These are phyloP conservation scores for Eimeria sp. DNA, from an alignment of 169 alveolate species.

Conservation along the genomic window DNA sequence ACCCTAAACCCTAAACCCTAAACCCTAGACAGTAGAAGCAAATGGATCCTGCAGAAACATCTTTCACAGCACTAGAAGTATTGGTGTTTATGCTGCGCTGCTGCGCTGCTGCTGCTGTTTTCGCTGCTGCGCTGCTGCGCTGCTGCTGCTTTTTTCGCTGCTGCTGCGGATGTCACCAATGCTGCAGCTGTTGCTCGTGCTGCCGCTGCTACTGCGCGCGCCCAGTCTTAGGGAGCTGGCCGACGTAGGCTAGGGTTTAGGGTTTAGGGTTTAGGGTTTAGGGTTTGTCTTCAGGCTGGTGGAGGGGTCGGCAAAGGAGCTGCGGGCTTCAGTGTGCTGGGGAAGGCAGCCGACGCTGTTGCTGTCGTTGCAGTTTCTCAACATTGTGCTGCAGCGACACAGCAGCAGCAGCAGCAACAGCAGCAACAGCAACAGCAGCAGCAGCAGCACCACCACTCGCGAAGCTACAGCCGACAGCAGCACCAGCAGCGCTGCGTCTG, in stretches of 20 bases:
- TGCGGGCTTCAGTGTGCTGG: conserved; percentile 19
- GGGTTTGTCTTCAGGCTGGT: conserved; percentile 4
- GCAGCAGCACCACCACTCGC: not conserved
- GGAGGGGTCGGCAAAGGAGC: conserved; percentile 16
- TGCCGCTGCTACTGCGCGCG: not conserved
- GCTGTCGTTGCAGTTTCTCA: conserved; percentile 15
- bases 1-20: no score
- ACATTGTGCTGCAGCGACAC: conserved; percentile 28
- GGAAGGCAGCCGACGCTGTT: conserved; percentile 20
- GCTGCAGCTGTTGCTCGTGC: conserved; percentile 4
- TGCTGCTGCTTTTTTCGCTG: not conserved
- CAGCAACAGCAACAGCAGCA: not conserved
- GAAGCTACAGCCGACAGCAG: not conserved
- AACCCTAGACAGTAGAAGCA: not conserved
- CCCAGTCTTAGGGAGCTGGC: no score
- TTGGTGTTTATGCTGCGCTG: not conserved
- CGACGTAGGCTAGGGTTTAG: not conserved
- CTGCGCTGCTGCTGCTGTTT: no score
- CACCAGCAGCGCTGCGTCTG: conserved; percentile 7
- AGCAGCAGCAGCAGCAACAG: conserved; percentile 2
- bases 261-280: conserved; percentile 41
- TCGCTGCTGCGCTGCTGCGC: no score
- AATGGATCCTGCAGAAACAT: not conserved
- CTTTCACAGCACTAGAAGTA: not conserved
- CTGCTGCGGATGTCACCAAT: not conserved